phyloP scores from a whole-genome alignment of 768 basidiomycete genomes.

The Russula foetens region DNA sequence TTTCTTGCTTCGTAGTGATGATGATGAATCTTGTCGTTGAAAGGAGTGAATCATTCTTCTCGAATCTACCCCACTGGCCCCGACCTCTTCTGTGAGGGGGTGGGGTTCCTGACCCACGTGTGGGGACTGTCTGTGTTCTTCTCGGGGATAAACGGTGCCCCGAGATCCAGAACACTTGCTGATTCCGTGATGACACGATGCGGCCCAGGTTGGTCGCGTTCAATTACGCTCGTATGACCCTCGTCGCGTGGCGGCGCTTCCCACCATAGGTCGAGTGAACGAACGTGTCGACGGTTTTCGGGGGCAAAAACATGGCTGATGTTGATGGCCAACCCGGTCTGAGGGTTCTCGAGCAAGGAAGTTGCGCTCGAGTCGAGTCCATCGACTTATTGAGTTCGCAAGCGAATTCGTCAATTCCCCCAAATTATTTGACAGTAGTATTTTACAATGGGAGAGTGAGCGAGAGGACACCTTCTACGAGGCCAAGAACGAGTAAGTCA shows the following conservation, averaged over 20 bases:
- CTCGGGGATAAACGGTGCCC: not conserved
- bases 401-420: not conserved
- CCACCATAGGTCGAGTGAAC: not conserved
- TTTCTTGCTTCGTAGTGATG: too few relatives aligned
- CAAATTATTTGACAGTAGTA: not conserved
- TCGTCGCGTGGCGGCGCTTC: not conserved
- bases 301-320: not conserved
- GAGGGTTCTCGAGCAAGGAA: not conserved
- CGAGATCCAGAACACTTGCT: not conserved
- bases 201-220: not conserved
- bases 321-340: not conserved
- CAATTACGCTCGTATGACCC: not conserved
- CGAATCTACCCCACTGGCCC: not conserved
- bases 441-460: conserved; percentile 1
- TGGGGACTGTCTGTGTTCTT: not conserved
- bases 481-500: not conserved
- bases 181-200: not conserved
- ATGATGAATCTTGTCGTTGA: not conserved
- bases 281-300: not conserved
- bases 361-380: not conserved
- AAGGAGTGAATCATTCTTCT: not conserved
- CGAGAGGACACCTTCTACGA: not conserved
- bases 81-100: not conserved
- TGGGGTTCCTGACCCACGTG: not conserved
- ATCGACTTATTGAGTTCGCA: not conserved